Evolutionary conservation across 371 early-diverging fungal genomes (phyloP).

Genomic region (Umbelopsis sp.): DNA sequence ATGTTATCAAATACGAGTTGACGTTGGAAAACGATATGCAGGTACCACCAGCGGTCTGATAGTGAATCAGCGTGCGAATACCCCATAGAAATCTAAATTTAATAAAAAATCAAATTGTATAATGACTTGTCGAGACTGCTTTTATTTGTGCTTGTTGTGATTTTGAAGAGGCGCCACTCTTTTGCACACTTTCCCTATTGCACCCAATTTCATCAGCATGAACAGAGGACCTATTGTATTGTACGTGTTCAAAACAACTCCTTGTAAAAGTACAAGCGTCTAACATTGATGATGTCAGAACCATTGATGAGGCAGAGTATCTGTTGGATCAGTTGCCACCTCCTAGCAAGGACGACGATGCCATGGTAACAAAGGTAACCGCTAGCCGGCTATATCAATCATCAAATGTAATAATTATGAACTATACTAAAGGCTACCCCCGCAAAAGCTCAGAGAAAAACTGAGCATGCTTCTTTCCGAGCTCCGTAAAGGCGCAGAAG

Average conservation of each 20-base stretch:
- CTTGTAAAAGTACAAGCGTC: not conserved
- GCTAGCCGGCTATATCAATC: too few species aligned
- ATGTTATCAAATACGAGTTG: not conserved
- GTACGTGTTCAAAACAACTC: slow-evolving; percentile 20
- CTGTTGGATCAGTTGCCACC: slow-evolving; percentile 53
- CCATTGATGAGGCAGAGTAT: slow-evolving; percentile 61
- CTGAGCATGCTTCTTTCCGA: slow-evolving; percentile 42
- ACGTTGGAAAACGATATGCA: not conserved
- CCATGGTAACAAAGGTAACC: slow-evolving; percentile 39
- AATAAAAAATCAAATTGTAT: too few species aligned
- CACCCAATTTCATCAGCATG: slow-evolving; percentile 21
- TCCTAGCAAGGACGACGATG: slow-evolving; percentile 48
- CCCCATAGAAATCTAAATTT: too few species aligned
- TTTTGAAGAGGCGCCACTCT: not conserved
- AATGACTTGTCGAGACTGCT: not conserved
- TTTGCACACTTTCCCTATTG: too few species aligned
- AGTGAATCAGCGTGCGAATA: not conserved
- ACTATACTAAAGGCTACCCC: not conserved
- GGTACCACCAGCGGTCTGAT: not conserved
- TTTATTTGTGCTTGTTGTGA: not conserved
- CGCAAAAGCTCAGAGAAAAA: slow-evolving; percentile 35
- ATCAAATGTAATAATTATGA: not conserved
- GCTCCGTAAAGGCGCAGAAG: slow-evolving; percentile 57
- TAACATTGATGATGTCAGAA: slow-evolving; percentile 24
- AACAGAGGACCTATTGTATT: slow-evolving; percentile 37